Base-by-base conservation (phyloP, 1,284 basidiomycete species). In the Rhodofomes roseus region DNA sequence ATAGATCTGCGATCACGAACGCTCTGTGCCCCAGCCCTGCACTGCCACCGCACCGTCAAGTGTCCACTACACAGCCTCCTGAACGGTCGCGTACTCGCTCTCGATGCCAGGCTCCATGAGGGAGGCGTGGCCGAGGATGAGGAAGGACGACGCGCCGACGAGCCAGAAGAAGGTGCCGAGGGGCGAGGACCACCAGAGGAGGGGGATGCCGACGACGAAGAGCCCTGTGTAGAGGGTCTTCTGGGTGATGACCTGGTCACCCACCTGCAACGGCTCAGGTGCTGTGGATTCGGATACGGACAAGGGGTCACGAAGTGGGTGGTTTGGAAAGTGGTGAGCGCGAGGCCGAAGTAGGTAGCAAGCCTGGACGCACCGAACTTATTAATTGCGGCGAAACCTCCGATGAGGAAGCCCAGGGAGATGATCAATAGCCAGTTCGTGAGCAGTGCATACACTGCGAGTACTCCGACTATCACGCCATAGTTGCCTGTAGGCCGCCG, bases 391-490 rank as follows among this genome's bases (percentile, higher is more conserved):
- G 86, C 76, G 77, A 98, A 98, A 2, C 96, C 96, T 52, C 93
- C 93, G 63, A 95, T 87, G 66, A 99, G 87, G 81, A 98, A 95
- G 39, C 78, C 83, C 62, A 98, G 79, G 4, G 96, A 87, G 68
- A 96, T 79, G 63, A 98, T 83, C 50, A 99, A 86, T 41, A 86
- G 73, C 7, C 84, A 84, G 75, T 92, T 95, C 62, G 90, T 94
- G 68, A 98, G 74, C 91, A 98, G 74, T 18, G 95, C 93, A 74
- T 98, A 99, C 59, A 98, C 85, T 18, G 88, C 92, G 58, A 98
- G 82, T 51, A 89, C 74, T 55, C 82, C 86, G 20, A 98, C 81
- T 66, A 98, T 83, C 68, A 97, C 76, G 44, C 87, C 85, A 76
- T 98, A 98, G 77, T 98, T 98, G 64, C 92, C 89, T 87, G 68